Evolutionary conservation across 257 asterid genomes (phyloP).

Genomic region (Echites panduratus): DNA sequence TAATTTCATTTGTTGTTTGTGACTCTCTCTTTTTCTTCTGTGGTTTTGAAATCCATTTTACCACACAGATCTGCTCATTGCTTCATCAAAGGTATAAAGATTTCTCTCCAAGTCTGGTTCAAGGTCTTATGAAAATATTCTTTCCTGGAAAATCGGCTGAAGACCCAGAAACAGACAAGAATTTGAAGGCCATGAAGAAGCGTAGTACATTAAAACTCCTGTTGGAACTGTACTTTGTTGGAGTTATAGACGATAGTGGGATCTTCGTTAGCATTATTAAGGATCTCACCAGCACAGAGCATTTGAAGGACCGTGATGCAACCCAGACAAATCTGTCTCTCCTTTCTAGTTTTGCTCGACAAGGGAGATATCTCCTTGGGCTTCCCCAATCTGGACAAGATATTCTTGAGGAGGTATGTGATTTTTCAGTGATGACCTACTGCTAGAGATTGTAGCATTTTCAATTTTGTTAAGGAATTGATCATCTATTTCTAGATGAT

Average conservation of each 20-base stretch:
- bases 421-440: background rate
- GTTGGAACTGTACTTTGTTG: slow-evolving; percentile 92
- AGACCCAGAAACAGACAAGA: slow-evolving; percentile 77
- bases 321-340: slow-evolving; percentile 94
- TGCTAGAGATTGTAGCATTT: background rate
- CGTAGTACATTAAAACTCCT: slow-evolving; percentile 95
- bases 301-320: slow-evolving; percentile 94
- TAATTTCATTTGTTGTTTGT: background rate
- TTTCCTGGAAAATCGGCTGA: slow-evolving; percentile 73
- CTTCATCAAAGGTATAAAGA: slow-evolving; percentile 97
- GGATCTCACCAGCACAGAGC: slow-evolving; percentile 82
- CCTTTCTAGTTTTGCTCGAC: slow-evolving; percentile 95
- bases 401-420: slow-evolving; percentile 74
- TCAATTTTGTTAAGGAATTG: background rate
- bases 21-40: background rate
- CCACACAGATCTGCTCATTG: slow-evolving; percentile 85
- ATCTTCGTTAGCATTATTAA: slow-evolving; percentile 69
- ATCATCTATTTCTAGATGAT: background rate
- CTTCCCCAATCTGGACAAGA: slow-evolving; percentile 75
- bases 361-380: slow-evolving; percentile 90
- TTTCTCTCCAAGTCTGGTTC: slow-evolving; percentile 86
- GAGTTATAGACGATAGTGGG: slow-evolving; percentile 76
- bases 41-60: slow-evolving; percentile 9
- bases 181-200: slow-evolving; percentile 88
- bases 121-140: slow-evolving; percentile 85